Base-by-base conservation (phyloP, 2,329 filamentous ascomycete genomes). In the Penicillium sumatraense region DNA sequence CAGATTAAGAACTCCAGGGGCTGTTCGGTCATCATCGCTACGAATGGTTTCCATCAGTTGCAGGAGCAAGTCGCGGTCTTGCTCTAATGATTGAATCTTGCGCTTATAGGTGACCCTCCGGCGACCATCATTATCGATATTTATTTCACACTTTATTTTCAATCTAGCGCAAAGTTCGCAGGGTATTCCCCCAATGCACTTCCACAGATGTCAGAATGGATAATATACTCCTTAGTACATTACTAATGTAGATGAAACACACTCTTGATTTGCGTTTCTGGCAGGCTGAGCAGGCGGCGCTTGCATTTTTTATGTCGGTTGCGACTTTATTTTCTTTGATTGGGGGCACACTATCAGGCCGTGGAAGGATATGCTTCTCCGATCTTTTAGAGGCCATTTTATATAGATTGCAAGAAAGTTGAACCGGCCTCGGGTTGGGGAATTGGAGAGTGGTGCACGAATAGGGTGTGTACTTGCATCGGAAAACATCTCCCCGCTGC, bases 11-110 rank as follows among this genome's bases (percentile, higher is more conserved):
- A 36, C 38, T 13, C 44, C 44, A 20, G 49, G 40, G 13, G 49
- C 41, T 14, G 54, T 44, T n/a, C 21, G 21, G 3, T 51, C 38
- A 27, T 57, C 41, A 10, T 52, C 41, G 24, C 56, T 51, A 31
- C 57, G 61, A 13, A 63, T 49, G 13, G 45, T 53, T 3, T 52
- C 48, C 23, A 63, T 53, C 1, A 63, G 50, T n/a, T 48, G 52
- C 4, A 56, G 10, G 3, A 63, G 45, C 21, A 61, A 49, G 4
- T 58, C 35, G 14, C 49, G 52, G 36, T 60, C 57, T 31, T 62
- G 31, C 38, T 63, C 61, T 31, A 63, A 41, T 6, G 36, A 38
- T n/a, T 54, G 46, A 11, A 58, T 42, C 26, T 52, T 53, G 18
- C 58, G 58, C 33, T 55, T 56, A 6, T 59, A 24, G 3, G 35